A percentile compares a stretch with the other conserved stretches of the same genome.
These are phyloP conservation scores for Didymella arachidicola DNA, from an alignment of 2,329 filamentous ascomycete species.

Conservation along the genomic window DNA sequence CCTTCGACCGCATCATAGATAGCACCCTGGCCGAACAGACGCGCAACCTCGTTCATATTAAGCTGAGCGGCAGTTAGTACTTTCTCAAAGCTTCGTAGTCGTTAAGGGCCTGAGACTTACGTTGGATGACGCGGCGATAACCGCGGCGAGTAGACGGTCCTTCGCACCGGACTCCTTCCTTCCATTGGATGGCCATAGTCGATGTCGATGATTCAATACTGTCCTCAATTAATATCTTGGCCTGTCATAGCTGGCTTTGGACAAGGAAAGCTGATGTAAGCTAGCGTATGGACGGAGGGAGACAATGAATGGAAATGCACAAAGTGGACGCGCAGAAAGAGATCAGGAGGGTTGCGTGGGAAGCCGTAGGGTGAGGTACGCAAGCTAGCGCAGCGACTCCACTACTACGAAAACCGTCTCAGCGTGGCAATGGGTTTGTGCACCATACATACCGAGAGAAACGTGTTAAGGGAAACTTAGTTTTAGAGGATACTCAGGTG, in stretches of 20 bases:
- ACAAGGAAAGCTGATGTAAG: not conserved
- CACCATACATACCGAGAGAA: not conserved
- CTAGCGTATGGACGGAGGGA: not conserved
- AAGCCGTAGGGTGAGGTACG: not conserved
- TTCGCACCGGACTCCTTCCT: constrained; percentile 47
- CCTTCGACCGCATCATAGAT: constrained; percentile 60
- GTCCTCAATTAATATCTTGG: not conserved
- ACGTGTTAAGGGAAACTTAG: not conserved
- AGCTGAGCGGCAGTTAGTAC: constrained; percentile 45
- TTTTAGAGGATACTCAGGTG: not conserved
- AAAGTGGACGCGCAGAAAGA: not conserved
- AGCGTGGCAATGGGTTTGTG: not conserved
- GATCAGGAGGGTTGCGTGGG: not conserved
- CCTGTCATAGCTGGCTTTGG: not conserved
- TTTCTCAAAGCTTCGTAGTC: not conserved
- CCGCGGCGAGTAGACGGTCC: constrained; percentile 52
- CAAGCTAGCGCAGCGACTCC: not conserved
- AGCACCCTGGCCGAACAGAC: constrained; percentile 55
- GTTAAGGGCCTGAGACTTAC: not conserved
- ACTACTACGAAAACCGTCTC: not conserved
- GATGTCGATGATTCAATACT: not conserved
- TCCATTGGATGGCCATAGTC: constrained; percentile 50
- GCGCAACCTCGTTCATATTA: constrained; percentile 55
- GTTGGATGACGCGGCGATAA: constrained; percentile 43
- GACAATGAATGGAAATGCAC: not conserved